A percentile compares a stretch with the other conserved stretches of the same genome.
These are phyloP conservation scores for Orbilia ellipsospora DNA, from an alignment of 2,329 filamentous ascomycete genomes.

Conservation along the genomic window DNA sequence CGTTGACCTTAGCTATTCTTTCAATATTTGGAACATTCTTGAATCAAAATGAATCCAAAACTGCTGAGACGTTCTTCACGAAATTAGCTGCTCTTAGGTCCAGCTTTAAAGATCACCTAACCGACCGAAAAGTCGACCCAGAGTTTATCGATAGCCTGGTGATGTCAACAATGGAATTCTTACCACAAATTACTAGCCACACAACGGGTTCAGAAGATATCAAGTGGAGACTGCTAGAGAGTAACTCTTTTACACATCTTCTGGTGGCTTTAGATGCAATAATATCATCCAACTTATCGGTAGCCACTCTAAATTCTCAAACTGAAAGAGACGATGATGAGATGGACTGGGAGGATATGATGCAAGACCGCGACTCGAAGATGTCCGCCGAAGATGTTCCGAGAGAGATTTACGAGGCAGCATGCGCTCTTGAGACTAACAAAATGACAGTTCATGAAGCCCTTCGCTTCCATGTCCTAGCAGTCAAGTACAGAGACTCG, in stretches of 20 bases:
- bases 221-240: conserved; percentile 25
- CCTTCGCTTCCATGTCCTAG: conserved; percentile 56
- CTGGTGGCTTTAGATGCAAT: conserved; percentile 26
- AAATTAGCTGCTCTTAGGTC: conserved; percentile 26
- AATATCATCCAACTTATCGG: conserved; percentile 33
- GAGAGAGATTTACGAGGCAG: conserved; percentile 57
- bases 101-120: conserved; percentile 33
- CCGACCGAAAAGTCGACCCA: conserved; percentile 8
- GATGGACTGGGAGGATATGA: conserved; percentile 64
- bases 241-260: conserved; percentile 38
- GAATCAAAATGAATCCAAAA: conserved; percentile 37
- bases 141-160: conserved; percentile 25
- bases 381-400: conserved; percentile 50
- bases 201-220: conserved; percentile 8
- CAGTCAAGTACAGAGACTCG: conserved; percentile 28
- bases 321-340: conserved; percentile 58
- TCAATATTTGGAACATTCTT: conserved; percentile 47
- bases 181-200: conserved; percentile 30
- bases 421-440: conserved; percentile 56
- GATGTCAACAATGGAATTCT: conserved; percentile 17
- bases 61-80: conserved; percentile 38
- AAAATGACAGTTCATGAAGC: conserved; percentile 55
- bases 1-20: conserved; percentile 22
- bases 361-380: conserved; percentile 51
- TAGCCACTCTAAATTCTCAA: conserved; percentile 14